Evolutionary conservation across 352 stramenopile species (phyloP).

Genomic region (Phytophthora foliorum): DNA sequence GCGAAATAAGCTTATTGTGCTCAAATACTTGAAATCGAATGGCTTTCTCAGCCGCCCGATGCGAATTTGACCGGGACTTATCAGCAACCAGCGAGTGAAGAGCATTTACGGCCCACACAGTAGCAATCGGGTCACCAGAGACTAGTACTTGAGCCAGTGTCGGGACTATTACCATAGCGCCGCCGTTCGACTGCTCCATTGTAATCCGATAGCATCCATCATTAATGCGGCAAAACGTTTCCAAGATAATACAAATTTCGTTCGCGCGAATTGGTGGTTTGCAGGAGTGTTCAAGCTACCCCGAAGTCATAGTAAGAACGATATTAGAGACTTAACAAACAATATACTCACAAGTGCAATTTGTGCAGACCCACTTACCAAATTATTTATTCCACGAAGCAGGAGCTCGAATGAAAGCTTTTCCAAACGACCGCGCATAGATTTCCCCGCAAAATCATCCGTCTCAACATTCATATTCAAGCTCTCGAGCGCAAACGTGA

Average conservation of each 20-base stretch:
- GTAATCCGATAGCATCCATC: slow-evolving; percentile 76
- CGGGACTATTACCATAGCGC: slow-evolving; percentile 50
- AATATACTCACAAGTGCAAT: slow-evolving; percentile 2
- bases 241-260: slow-evolving; percentile 75
- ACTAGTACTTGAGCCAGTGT: slow-evolving; percentile 58
- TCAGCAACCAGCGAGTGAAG: slow-evolving; percentile 74
- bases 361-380: slow-evolving; percentile 52
- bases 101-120: slow-evolving; percentile 66
- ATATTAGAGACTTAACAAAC: background rate
- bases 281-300: slow-evolving; percentile 68
- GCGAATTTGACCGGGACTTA: slow-evolving; percentile 47
- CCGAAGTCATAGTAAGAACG: slow-evolving; percentile 2
- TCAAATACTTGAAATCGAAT: slow-evolving; percentile 72
- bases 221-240: slow-evolving; percentile 77
- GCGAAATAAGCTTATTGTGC: slow-evolving; percentile 68
- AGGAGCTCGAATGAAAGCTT: slow-evolving; percentile 69
- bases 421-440: slow-evolving; percentile 53
- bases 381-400: slow-evolving; percentile 60
- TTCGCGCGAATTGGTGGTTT: slow-evolving; percentile 72
- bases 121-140: slow-evolving; percentile 61
- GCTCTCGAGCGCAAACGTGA: slow-evolving; percentile 79
- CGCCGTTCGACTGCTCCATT: slow-evolving; percentile 55
- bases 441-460: slow-evolving; percentile 63
- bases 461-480: slow-evolving; percentile 78
- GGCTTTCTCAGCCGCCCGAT: slow-evolving; percentile 61